phyloP scores from a whole-genome alignment of 1,139 yeast species.

The Yamadazyma trypodendri region DNA sequence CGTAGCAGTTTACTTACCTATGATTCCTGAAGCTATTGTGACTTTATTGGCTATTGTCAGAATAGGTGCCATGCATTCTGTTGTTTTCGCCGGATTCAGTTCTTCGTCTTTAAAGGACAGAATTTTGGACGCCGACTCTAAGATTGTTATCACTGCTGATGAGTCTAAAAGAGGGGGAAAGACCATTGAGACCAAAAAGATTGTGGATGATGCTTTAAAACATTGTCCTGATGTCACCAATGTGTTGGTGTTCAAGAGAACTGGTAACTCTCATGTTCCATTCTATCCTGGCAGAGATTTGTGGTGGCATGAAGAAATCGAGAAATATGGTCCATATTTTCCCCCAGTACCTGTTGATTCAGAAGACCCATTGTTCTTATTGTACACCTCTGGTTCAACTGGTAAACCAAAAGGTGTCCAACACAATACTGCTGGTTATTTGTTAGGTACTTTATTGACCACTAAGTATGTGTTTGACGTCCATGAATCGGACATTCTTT shows the following conservation, averaged over 20 bases:
- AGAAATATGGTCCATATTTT: slow-evolving; percentile 76
- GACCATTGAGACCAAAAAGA: slow-evolving; percentile 84
- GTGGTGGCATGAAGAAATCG: slow-evolving; percentile 90
- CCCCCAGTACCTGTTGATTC: slow-evolving; percentile 87
- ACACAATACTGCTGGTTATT: slow-evolving; percentile 91
- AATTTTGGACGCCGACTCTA: slow-evolving; percentile 82
- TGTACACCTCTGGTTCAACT: slow-evolving; percentile 95
- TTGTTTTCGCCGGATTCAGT: slow-evolving; percentile 94
- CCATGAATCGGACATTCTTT: slow-evolving; percentile 81
- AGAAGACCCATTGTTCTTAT: slow-evolving; percentile 90
- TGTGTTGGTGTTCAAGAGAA: slow-evolving; percentile 84
- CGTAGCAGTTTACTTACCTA: slow-evolving; percentile 94
- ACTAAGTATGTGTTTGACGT: slow-evolving; percentile 92
- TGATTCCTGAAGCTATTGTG: slow-evolving; percentile 93
- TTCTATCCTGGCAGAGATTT: slow-evolving; percentile 84
- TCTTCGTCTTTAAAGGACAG: slow-evolving; percentile 92
- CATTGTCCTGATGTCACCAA: slow-evolving; percentile 78
- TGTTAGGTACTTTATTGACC: slow-evolving; percentile 92
- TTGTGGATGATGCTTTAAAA: slow-evolving; percentile 88
- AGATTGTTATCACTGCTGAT: slow-evolving; percentile 91
- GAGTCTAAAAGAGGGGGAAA: slow-evolving; percentile 97
- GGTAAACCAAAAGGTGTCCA: slow-evolving; percentile 99
- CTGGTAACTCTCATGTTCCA: slow-evolving; percentile 64
- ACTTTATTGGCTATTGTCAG: slow-evolving; percentile 95
- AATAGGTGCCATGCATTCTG: slow-evolving; percentile 95